Evolutionary conservation across 73 alveolate species (phyloP), one percentile per base, ranked within the genome.

Genomic region (Effrenium voratum): DNA sequence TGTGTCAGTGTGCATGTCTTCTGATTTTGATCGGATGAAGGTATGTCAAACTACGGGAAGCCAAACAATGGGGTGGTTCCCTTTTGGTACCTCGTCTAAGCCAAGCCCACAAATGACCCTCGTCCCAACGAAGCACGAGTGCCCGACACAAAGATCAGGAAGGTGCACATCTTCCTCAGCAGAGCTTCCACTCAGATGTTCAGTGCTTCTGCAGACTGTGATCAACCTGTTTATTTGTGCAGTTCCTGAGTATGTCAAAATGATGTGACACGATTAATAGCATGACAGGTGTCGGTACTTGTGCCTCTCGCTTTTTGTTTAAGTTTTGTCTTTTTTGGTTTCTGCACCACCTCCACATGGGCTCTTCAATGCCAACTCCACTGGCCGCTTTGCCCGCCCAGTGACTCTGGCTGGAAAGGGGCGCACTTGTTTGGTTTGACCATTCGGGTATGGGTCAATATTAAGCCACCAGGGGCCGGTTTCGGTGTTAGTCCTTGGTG

Each of bases 141-240:
- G 38, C 57, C 55, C 10, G 45, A 44, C 97, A 90, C 97, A 30
- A 90, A 57, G 43, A 90, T 90, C 57, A 90, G 87, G 55, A 90
- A 76, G 28, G 97, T 90, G 97, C 97, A 90, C 38, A 90, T 46
- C 43, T 68, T 90, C 97, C 97, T 90, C 49, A 66, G 40, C 15
- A 24, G 22, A 5, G 47, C 49, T 49, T 8, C n/a, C n/a, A n/a
- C n/a, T 55, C 68, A 55, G 15, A 26, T 59, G 34, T 26, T 59
- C 36, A 13, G 5, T 59, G 73, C 4, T 59, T 59, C 22, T 59
- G n/a, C 34, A 3, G 73, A n/a, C n/a, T n/a, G n/a, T n/a, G n/a
- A n/a, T n/a, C n/a, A n/a, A n/a, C 30, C 73, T 59, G 73, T 59
- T 59, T n/a, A 59, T 59, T 13, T 59, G 34, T 28, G 73, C 73